Evolutionary conservation across 164 flowering plant species (phyloP), one percentile per base, ranked within the genome.

Genomic region (Kingdonia uniflora): DNA sequence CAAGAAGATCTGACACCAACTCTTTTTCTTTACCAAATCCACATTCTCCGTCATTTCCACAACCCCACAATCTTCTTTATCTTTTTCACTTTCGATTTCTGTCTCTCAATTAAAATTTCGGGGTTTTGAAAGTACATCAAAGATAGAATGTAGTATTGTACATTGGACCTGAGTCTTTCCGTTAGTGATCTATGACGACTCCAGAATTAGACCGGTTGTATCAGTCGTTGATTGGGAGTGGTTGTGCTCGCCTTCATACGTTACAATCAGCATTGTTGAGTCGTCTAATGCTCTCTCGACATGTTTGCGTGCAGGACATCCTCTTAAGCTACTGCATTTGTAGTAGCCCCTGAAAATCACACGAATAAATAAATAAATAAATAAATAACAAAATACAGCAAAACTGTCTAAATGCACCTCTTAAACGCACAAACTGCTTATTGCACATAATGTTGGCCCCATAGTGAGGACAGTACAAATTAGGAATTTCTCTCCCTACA

Each of bases 241-340:
- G 54, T 76, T 84, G 65, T 90, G 97, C 58, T 85, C 96, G 14
- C 95, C 89, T 69, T 90, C 97, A 49, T 90, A 90, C 6, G 97
- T 87, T 7, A 90, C 97, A 2, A 90, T 69, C 35, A 90, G 70
- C 90, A 87, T 90, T 1, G 81, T 24, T 10, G 95, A 80, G 69
- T 90, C 95, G 42, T 90, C 97, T 43, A 69, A 13, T 1, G 94
- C 97, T 58, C 95, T 71, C 66, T 90, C 97, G 19, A 90, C 97
- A 52, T 90, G 97, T 51, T 90, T 90, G 4, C 95, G 57, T 2
- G 97, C 97, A 25, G 97, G 95, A 49, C 97, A 90, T 0, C 97
- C 97, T 49, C 95, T 68, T 25, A 90, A 75, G 57, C 88, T 84
- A 42, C 95, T 87, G 71, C 97, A 90, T 76, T 90, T 90, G 78